Evolutionary conservation across 805 yeast species (phyloP), one percentile per base, ranked within the genome.

Genomic region (Kodamaea kaohsiungensis): DNA sequence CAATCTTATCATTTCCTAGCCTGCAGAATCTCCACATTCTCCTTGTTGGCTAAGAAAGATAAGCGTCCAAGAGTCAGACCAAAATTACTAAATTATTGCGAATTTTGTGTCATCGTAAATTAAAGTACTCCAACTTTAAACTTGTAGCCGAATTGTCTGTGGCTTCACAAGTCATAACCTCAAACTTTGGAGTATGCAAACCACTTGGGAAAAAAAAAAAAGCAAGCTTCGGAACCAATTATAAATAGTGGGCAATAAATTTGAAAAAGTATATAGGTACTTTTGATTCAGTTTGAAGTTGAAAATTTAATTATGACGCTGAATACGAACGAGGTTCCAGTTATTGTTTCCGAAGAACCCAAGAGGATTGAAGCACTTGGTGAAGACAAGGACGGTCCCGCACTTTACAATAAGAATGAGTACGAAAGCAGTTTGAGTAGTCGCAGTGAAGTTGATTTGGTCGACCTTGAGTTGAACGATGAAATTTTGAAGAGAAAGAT

Each of bases 401-500:
- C 48, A 3, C 19, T 57, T 30, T 47, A 48, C 47, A 46, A 46
- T 42, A 54, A 53, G 42, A 22, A 43, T 4, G 52, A 52, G 17
- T 39, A 48, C 25, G 59, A 56, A 18, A 42, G 42, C 33, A 38
- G 43, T 18, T 19, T 48, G 35, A 37, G 54, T 19, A 45, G 51
- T 30, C 37, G 46, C 54, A 35, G 54, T 35, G 59, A 54, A 12
- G 46, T 51, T 17, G 61, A 59, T 38, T 53, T 59, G 61, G 51
- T 49, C 9, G 59, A 53, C 27, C 51, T 58, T 43, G 58, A 56
- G 15, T 57, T 50, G 46, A 47, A 54, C 25, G 66, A 60, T 33
- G 50, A 12, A 27, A 43, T 55, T 12, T 50, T 68, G 40, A 56
- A 56, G 39, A 60, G 59, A 27, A 71, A 70, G 48, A 66, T 71